Evolutionary conservation across 2,329 filamentous ascomycete species (phyloP), one percentile per base, ranked within the genome.

Genomic region (Cordyceps militaris): DNA sequence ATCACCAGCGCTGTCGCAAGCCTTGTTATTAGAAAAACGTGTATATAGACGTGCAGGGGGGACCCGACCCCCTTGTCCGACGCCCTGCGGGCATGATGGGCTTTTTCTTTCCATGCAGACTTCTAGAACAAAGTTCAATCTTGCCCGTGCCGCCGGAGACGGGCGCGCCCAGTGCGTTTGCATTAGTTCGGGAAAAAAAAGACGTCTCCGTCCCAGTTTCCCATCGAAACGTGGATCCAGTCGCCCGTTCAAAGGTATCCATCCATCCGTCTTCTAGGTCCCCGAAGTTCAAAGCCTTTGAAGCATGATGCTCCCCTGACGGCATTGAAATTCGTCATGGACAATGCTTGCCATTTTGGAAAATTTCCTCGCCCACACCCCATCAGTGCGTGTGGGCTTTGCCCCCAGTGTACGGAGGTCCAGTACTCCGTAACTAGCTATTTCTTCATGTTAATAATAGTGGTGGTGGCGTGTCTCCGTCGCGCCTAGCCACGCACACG

Each of bases 121-220:
- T 46, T 55, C 42, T 34, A 53, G 50, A 53, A 53, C 53, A 40
- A 30, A 48, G 32, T 56, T 49, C 43, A 42, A 42, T 49, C 43
- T 48, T 43, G 42, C 32, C n/a, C 30, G 52, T 26, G 42, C 9
- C 43, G 23, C 52, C 43, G 8, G 30, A 26, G 43, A 48, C 34
- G 32, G 26, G 30, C 42, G 34, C 23, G 43, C 24, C 32, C 53
- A 48, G 13, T 56, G 53, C 53, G 53, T 13, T 34, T 49, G 53
- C 53, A 49, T 46, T 55, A 55, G 52, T 55, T 6, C n/a, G n/a
- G n/a, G n/a, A n/a, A n/a, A 23, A n/a, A 47, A 38, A 13, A 11
- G n/a, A 36, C 36, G 36, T 47, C 28, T 36, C 52, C 30, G 38
- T 13, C 21, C 23, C 42, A 40, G 24, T 53, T 16, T 51, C 16